phyloP scores from a whole-genome alignment of 129 eudicot species.

The Chrysanthemum lavandulifolium region DNA sequence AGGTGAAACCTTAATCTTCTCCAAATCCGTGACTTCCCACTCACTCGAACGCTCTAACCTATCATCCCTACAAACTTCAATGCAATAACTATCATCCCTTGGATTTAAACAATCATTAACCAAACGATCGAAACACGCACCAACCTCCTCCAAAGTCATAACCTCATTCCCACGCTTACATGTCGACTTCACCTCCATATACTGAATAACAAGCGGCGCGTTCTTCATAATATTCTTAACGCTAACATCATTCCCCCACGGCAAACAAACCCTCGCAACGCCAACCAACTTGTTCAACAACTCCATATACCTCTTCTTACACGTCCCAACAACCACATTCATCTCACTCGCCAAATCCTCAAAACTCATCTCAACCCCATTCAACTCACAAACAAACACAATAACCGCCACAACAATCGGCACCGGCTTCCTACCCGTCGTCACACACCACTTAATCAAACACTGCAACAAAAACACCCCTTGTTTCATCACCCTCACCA shows the following conservation, averaged over 20 bases:
- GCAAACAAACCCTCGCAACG: conserved; percentile 58
- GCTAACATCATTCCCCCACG: conserved; percentile 82
- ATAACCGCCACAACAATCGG: conserved; percentile 72
- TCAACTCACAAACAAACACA: conserved; percentile 50
- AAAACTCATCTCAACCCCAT: conserved; percentile 45
- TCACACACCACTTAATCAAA: conserved; percentile 75
- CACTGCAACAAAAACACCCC: conserved; percentile 80
- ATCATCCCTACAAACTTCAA: conserved; percentile 21
- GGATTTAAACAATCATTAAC: conserved; percentile 42
- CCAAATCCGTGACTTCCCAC: conserved; percentile 32
- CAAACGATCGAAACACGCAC: conserved; percentile 37
- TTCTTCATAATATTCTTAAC: conserved; percentile 68
- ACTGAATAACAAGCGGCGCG: conserved; percentile 63
- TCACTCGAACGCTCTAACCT: conserved; percentile 10
- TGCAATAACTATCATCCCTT: background rate
- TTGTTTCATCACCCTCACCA: conserved; percentile 53
- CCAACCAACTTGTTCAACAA: conserved; percentile 59
- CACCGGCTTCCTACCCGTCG: conserved; percentile 78
- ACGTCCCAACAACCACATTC: conserved; percentile 49
- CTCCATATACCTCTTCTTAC: conserved; percentile 69
- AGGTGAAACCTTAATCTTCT: conserved; percentile 41
- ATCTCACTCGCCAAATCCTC: conserved; percentile 64
- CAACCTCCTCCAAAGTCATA: conserved; percentile 20
- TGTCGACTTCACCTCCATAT: conserved; percentile 76
- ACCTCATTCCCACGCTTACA: conserved; percentile 24